A percentile compares a stretch with the other conserved stretches of the same genome.
Conservation (phyloP, 2,329 filamentous ascomycete genomes). For the Ceratocystis variospora region DNA sequence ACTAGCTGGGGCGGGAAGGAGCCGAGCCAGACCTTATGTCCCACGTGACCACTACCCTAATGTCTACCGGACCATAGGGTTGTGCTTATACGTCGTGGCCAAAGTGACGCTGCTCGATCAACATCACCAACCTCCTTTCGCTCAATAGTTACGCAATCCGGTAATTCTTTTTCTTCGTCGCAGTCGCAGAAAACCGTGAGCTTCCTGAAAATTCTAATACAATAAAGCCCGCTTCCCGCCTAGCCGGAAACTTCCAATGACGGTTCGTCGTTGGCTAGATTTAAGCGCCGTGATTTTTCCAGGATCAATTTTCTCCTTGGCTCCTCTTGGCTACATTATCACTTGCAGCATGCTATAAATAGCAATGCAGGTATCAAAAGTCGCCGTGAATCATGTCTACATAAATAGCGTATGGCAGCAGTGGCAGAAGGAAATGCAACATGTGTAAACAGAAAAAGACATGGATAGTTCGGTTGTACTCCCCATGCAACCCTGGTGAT, state of each 20-base stretch:
- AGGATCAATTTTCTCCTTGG: neutral
- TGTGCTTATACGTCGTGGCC: too few species aligned
- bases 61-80: too few species aligned
- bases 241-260: neutral
- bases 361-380: neutral
- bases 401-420: neutral
- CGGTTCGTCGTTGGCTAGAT: neutral
- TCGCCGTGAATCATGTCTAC: neutral
- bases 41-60: too few species aligned
- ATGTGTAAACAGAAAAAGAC: neutral
- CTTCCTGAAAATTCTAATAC: neutral
- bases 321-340: neutral
- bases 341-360: neutral
- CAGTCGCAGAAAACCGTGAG: neutral
- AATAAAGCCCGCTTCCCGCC: neutral
- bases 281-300: neutral
- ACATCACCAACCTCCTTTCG: too few species aligned
- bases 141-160: too few species aligned
- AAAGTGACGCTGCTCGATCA: too few species aligned
- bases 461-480: neutral
- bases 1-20: too few species aligned
- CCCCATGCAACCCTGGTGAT: neutral
- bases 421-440: neutral
- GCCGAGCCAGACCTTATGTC: too few species aligned
- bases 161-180: too few species aligned